A percentile compares a stretch with the other conserved stretches of the same genome.
phyloP scores from a whole-genome alignment of 2,329 filamentous ascomycete species.

The Calycina marina region DNA sequence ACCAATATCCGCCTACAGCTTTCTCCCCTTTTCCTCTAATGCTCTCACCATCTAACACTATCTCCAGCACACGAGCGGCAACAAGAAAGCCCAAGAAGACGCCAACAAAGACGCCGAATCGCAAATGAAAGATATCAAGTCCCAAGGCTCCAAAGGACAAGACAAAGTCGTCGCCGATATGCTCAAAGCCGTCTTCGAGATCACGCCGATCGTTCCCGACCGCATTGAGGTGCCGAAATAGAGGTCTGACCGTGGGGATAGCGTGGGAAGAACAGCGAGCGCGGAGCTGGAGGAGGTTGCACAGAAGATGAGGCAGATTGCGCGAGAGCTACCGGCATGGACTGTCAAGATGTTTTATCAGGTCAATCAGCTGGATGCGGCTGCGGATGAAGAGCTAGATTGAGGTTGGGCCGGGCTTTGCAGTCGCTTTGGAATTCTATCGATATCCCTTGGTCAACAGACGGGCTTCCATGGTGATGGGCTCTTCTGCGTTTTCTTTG shows the following conservation, averaged over 20 bases:
- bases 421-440: constrained; percentile 12
- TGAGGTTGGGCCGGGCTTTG: no score
- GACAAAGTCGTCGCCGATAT: constrained; percentile 70
- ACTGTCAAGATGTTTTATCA: not conserved
- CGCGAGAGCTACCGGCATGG: not conserved
- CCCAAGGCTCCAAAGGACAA: constrained; percentile 65
- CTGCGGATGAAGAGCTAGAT: constrained; percentile 8
- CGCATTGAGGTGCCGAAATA: constrained; percentile 22
- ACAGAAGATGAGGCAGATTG: not conserved
- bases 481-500: no score
- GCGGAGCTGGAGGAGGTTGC: not conserved
- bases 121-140: constrained; percentile 71
- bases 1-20: no score
- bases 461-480: no score
- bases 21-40: not conserved
- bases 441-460: constrained; percentile 14
- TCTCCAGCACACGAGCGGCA: constrained; percentile 77
- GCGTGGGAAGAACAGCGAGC: not conserved
- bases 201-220: constrained; percentile 53
- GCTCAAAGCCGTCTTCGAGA: constrained; percentile 70
- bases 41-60: constrained; percentile 1
- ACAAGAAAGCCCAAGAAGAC: constrained; percentile 67
- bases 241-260: constrained; percentile 1
- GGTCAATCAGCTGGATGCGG: not conserved
- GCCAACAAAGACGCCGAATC: constrained; percentile 67